Base-by-base conservation (phyloP, 805 yeast genomes). In the Scheffersomyces ergatensis region DNA sequence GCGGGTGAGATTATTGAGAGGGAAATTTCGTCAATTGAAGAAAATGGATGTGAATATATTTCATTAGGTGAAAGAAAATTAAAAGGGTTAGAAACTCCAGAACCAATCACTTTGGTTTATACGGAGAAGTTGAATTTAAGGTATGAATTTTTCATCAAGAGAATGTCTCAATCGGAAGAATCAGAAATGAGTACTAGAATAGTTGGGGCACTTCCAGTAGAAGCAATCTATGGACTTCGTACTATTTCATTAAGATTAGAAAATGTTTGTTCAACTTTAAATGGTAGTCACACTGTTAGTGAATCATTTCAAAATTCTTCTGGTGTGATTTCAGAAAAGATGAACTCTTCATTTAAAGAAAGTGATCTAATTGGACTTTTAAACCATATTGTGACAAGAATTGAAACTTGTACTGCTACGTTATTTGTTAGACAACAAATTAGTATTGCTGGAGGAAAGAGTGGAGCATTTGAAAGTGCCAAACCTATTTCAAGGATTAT, bases 41-140 rank as follows among this genome's bases (percentile, higher is more conserved):
- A 77, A 37, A 75, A 82, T 39, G 96, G 95, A 0, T 84, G 83
- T 74, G 72, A 65, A 12, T 75, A 80, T 44, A 76, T 76, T 46
- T 81, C 78, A 34, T 64, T 87, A 38, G 99, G 99, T 18, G 96
- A 89, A 55, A 82, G 79, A 56, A 89, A 90, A 60, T 73, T 93
- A 55, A 93, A 93, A 60, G 99, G 99, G 15, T 74, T 93, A 14
- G 99, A 93, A 74, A 83, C 89, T 26, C 96, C 96, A 2, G 99
- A 93, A 60, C 75, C 76, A 29, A 83, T 93, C 13, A 86, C 95
- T 18, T 70, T 89, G 35, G 78, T 82, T 0, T 90, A 83, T 65
- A 95, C 98, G 2, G 69, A 71, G 40, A 68, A 72, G 20, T 65
- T 90, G 41, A 73, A 72, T 3, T 67, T 83, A 3, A 74, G 98